A percentile compares a stretch with the other conserved stretches of the same genome.
Evolutionary conservation across 108 stramenopile species (phyloP).

Genomic region (Nitzschia putrida): DNA sequence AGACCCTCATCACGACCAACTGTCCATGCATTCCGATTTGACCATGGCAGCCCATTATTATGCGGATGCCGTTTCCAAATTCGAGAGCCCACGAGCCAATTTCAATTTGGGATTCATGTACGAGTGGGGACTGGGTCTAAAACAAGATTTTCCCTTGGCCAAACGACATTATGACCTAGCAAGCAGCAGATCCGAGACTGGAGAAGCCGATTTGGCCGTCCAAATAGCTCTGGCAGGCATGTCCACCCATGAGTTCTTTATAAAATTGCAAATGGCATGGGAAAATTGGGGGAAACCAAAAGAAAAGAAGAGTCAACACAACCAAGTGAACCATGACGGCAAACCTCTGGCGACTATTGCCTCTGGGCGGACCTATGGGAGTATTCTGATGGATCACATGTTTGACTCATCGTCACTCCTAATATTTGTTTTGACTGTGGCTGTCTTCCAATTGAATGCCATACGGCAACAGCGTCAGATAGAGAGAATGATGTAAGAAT

Average conservation of each 20-base stretch:
- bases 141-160: constrained; percentile 88
- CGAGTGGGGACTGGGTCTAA: constrained; percentile 87
- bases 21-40: constrained; percentile 60
- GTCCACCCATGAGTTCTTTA: constrained; percentile 62
- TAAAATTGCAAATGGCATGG: constrained; percentile 46
- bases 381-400: no score
- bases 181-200: neutral
- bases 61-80: constrained; percentile 73
- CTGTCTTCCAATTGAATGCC: no score
- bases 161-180: constrained; percentile 88
- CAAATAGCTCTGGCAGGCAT: constrained; percentile 70
- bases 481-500: no score
- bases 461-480: no score
- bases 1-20: constrained; percentile 1
- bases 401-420: no score
- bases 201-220: constrained; percentile 69
- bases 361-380: no score
- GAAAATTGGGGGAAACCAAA: constrained; percentile 32
- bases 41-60: constrained; percentile 87
- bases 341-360: no score
- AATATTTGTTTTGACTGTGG: no score
- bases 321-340: no score
- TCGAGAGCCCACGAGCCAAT: constrained; percentile 71
- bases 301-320: no score
- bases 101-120: constrained; percentile 91